phyloP scores from a whole-genome alignment of 352 stramenopile species.

The Pelagophyceae sp. region DNA sequence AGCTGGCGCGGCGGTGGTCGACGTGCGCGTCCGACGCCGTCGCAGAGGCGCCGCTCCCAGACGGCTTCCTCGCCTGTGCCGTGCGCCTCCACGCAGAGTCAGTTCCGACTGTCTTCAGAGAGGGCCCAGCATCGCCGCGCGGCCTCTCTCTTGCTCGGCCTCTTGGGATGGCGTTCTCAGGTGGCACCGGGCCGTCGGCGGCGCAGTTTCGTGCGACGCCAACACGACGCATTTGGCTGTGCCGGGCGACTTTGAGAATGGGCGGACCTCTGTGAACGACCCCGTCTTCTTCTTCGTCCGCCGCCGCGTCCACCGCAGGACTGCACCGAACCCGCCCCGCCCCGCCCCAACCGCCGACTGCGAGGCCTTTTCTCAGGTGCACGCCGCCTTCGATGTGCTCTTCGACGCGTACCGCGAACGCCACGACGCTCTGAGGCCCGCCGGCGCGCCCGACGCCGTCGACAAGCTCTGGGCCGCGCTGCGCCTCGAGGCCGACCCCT shows the following conservation, averaged over 20 bases:
- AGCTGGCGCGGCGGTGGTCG: not conserved
- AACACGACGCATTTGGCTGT: not conserved
- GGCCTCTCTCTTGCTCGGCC: too few relatives aligned
- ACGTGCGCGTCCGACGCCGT: not conserved
- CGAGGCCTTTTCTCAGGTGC: not conserved
- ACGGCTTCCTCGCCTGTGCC: not conserved
- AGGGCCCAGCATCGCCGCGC: too few relatives aligned
- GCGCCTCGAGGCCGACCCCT: not conserved
- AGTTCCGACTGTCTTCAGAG: too few relatives aligned
- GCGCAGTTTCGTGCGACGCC: not conserved
- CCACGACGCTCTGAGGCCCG: not conserved
- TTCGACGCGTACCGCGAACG: not conserved
- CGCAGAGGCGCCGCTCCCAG: not conserved
- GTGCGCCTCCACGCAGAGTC: not conserved
- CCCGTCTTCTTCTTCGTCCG: slow-evolving; percentile 10
- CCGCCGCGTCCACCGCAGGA: not conserved
- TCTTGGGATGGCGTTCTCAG: too few relatives aligned
- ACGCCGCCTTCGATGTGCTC: not conserved
- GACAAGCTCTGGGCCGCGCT: not conserved
- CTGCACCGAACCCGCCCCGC: too few relatives aligned
- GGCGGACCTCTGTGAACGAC: not conserved
- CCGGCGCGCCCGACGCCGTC: not conserved
- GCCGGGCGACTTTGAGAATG: slow-evolving; percentile 9
- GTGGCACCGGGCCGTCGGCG: slow-evolving; percentile 9
- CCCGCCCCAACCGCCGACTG: too few relatives aligned